Evolutionary conservation across 805 yeast species (phyloP).

Genomic region (Cyberlindnera petersonii): DNA sequence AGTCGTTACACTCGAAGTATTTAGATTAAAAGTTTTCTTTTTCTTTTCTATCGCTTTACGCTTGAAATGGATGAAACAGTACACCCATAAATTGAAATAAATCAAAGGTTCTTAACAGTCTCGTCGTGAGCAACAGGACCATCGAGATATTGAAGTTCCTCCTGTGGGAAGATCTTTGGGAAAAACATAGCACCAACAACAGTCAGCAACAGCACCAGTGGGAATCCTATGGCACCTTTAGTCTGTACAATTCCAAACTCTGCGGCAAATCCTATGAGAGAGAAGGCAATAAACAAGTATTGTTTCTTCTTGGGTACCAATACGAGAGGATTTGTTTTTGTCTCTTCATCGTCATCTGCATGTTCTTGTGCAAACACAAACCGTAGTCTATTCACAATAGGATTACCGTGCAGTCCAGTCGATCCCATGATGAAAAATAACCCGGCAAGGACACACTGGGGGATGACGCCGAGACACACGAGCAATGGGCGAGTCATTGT

Average conservation of each 20-base stretch:
- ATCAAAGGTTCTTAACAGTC: conserved; percentile 44
- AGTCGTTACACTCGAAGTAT: conserved; percentile 30
- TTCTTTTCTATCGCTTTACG: too few relatives aligned
- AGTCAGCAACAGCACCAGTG: conserved; percentile 67
- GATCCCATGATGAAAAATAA: conserved; percentile 92
- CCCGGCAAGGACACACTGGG: conserved; percentile 92
- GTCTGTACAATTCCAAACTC: conserved; percentile 87
- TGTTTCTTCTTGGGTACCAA: conserved; percentile 36
- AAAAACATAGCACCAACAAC: conserved; percentile 66
- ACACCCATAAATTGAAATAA: too few relatives aligned
- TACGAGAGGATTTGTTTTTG: conserved; percentile 25
- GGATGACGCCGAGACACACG: conserved; percentile 74
- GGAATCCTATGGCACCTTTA: conserved; percentile 91
- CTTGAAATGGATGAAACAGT: too few relatives aligned
- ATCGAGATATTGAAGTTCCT: conserved; percentile 63
- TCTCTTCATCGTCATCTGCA: not conserved
- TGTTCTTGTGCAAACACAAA: conserved; percentile 40
- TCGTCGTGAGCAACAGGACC: conserved; percentile 57
- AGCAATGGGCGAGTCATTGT: conserved; percentile 89
- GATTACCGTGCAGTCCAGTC: conserved; percentile 67
- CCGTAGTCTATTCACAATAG: conserved; percentile 56
- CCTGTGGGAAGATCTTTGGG: conserved; percentile 56
- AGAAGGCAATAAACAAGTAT: conserved; percentile 50
- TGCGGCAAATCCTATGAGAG: conserved; percentile 64
- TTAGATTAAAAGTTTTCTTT: conserved; percentile 13